Evolutionary conservation across 148 eudicot species (phyloP).

Genomic region (Chenopodium berlandieri): DNA sequence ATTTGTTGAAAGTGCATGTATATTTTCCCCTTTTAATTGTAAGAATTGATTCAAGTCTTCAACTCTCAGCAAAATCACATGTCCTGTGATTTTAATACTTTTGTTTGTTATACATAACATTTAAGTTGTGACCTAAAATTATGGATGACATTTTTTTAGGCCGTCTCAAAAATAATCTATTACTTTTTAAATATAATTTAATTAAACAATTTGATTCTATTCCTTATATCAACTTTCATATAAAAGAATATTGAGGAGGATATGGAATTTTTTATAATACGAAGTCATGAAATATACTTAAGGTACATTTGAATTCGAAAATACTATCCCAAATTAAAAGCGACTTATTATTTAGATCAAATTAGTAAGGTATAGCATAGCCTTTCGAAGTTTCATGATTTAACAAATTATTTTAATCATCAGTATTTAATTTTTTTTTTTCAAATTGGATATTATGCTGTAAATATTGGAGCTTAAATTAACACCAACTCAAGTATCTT

Average conservation of each 20-base stretch:
- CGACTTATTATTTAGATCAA: background rate
- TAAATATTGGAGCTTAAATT: background rate
- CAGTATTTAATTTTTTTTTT: too few species aligned
- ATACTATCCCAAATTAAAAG: background rate
- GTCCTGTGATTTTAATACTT: background rate
- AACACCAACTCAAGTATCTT: background rate
- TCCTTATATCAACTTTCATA: too few species aligned
- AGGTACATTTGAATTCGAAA: too few species aligned
- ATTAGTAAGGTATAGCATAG: background rate
- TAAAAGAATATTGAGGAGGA: too few species aligned
- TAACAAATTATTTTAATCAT: background rate
- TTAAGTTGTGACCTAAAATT: background rate
- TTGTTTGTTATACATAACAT: background rate
- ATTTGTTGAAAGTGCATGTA: background rate
- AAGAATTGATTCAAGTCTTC: background rate
- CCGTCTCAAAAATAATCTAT: too few species aligned
- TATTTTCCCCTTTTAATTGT: background rate
- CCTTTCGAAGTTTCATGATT: background rate
- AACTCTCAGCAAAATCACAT: slow-evolving; percentile 1
- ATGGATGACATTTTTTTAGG: too few species aligned
- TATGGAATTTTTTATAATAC: too few species aligned
- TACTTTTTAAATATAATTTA: too few species aligned
- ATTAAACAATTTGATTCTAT: too few species aligned
- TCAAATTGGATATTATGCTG: too few species aligned
- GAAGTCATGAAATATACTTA: too few species aligned